Evolutionary conservation across 352 stramenopile species (phyloP).

Genomic region (Phytophthora pluvialis): DNA sequence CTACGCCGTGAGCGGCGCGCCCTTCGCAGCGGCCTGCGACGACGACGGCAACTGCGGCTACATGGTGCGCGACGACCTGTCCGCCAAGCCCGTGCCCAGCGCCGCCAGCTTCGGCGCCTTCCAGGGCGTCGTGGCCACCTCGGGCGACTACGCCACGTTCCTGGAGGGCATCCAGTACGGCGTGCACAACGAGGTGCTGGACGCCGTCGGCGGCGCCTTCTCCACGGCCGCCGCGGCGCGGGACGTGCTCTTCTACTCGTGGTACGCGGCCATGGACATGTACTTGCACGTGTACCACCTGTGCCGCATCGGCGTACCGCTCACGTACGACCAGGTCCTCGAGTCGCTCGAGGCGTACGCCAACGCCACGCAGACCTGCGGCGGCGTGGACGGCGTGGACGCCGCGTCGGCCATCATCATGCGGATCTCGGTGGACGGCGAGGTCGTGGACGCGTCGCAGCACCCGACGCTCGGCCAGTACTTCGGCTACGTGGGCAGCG

Average conservation of each 20-base stretch:
- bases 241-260: conserved; percentile 78
- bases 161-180: conserved; percentile 66
- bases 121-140: conserved; percentile 56
- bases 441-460: conserved; percentile 57
- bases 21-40: conserved; percentile 50
- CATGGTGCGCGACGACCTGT: conserved; percentile 52
- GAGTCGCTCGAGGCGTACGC: conserved; percentile 54
- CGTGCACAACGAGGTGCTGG: conserved; percentile 68
- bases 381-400: conserved; percentile 48
- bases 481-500: conserved; percentile 59
- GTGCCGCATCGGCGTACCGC: conserved; percentile 58
- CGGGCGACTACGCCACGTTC: conserved; percentile 63
- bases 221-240: conserved; percentile 52
- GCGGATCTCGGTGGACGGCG: conserved; percentile 46
- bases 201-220: conserved; percentile 61
- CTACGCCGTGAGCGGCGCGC: conserved; percentile 34
- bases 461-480: conserved; percentile 72
- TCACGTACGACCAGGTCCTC: conserved; percentile 53
- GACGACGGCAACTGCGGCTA: conserved; percentile 47
- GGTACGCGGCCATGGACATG: conserved; percentile 73
- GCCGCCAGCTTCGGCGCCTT: conserved; percentile 59
- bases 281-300: conserved; percentile 71
- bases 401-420: conserved; percentile 47
- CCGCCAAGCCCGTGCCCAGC: conserved; percentile 45
- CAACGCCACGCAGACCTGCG: conserved; percentile 51